phyloP scores from a whole-genome alignment of 2,329 filamentous ascomycete species.

The Xylariaceae sp. region DNA sequence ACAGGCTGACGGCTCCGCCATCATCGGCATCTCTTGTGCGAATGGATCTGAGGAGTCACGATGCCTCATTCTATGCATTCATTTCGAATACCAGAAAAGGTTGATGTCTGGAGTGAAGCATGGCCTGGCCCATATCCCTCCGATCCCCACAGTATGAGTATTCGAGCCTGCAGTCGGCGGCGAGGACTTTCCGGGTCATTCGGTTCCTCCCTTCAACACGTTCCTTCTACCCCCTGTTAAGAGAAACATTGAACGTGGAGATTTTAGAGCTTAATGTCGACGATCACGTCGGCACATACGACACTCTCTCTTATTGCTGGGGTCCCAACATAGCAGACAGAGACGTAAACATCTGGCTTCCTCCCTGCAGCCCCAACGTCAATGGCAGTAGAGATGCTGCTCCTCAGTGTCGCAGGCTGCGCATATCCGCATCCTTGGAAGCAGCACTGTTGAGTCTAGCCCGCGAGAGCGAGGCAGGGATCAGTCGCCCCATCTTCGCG shows the following conservation, averaged over 20 bases:
- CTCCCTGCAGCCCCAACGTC: slow-evolving; percentile 7
- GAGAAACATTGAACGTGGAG: slow-evolving; percentile 24
- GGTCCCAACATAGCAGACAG: slow-evolving; percentile 21
- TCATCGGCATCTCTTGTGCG: not conserved
- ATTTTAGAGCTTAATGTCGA: slow-evolving; percentile 23
- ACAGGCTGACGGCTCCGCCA: not conserved
- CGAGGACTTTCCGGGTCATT: slow-evolving; percentile 23
- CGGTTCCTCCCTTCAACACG: slow-evolving; percentile 20
- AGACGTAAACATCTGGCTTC: slow-evolving; percentile 20
- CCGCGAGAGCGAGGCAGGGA: slow-evolving; percentile 9
- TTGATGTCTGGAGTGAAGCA: not conserved
- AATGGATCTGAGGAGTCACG: not conserved
- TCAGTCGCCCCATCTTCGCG: slow-evolving; percentile 13
- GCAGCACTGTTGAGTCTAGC: slow-evolving; percentile 23
- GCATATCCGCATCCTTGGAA: slow-evolving; percentile 29
- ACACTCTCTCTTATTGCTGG: slow-evolving; percentile 32
- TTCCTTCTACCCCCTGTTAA: slow-evolving; percentile 15
- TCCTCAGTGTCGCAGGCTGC: slow-evolving; percentile 14
- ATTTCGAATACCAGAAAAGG: not conserved
- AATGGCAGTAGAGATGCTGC: slow-evolving; percentile 4
- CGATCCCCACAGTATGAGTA: slow-evolving; percentile 7
- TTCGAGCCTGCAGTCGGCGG: slow-evolving; percentile 3
- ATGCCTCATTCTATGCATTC: not conserved
- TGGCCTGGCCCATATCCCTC: not conserved
- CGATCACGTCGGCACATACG: slow-evolving; percentile 18